These are phyloP conservation scores for Rhododendron mucronatum DNA, from an alignment of 148 eudicot species.

Conservation along the genomic window DNA sequence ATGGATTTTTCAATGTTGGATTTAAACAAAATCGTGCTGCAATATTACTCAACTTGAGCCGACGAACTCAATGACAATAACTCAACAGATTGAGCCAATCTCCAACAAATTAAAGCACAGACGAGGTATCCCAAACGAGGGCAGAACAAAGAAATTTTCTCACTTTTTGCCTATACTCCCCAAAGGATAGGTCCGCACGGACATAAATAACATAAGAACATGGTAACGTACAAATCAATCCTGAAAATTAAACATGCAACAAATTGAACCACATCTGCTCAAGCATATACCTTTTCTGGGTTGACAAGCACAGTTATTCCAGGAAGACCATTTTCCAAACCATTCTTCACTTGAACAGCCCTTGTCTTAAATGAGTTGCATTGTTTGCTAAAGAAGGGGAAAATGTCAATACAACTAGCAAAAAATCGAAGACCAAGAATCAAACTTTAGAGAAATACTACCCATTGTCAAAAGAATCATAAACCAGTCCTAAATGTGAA, in stretches of 20 bases:
- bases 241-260: background rate
- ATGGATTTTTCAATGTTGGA: background rate
- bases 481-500: background rate
- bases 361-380: constrained; percentile 47
- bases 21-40: background rate
- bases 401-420: background rate
- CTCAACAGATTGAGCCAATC: background rate
- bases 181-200: background rate
- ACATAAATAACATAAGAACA: background rate
- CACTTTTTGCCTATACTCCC: background rate
- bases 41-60: background rate
- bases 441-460: background rate
- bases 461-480: background rate
- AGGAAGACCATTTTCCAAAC: constrained; percentile 36
- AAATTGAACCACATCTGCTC: background rate
- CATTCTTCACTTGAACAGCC: constrained; percentile 46
- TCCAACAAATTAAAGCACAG: background rate
- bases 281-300: constrained; percentile 56
- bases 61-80: background rate
- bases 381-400: constrained; percentile 37
- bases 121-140: background rate
- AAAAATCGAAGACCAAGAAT: background rate
- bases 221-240: background rate
- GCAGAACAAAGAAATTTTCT: background rate
- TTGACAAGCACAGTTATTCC: constrained; percentile 57